Evolutionary conservation across 2,329 filamentous ascomycete species (phyloP).

Genomic region (Neonectria coccinea): DNA sequence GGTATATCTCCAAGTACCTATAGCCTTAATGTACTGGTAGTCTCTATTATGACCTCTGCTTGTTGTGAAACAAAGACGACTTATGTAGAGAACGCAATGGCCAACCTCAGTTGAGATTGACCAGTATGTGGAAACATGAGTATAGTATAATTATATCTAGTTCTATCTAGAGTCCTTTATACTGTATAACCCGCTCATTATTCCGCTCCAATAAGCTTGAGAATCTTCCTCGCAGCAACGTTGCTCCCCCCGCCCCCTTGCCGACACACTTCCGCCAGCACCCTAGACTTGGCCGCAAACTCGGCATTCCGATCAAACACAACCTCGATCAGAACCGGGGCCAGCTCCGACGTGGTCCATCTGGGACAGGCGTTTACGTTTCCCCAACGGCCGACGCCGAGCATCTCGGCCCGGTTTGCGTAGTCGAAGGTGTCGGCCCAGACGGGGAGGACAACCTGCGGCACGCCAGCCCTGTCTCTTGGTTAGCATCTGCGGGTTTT

Average conservation of each 20-base stretch:
- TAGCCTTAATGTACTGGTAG: no score
- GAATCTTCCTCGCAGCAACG: background rate
- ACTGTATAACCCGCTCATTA: background rate
- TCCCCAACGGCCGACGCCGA: slow-evolving; percentile 25
- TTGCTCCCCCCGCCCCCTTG: background rate
- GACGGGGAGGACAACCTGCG: slow-evolving; percentile 22
- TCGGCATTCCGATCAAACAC: slow-evolving; percentile 1
- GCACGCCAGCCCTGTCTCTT: slow-evolving; percentile 18
- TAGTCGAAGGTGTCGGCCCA: slow-evolving; percentile 31
- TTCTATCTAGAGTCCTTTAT: background rate
- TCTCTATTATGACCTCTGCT: no score
- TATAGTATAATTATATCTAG: background rate
- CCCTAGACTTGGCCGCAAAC: background rate
- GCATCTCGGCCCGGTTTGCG: slow-evolving; percentile 20
- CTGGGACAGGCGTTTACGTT: slow-evolving; percentile 12
- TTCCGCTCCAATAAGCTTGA: background rate
- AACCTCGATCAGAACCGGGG: slow-evolving; percentile 9
- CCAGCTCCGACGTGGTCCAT: slow-evolving; percentile 18
- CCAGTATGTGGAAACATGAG: background rate
- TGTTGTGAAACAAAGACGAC: no score
- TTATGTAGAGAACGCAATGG: no score
- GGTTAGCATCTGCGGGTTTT: background rate
- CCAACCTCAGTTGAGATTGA: background rate
- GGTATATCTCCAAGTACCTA: no score
- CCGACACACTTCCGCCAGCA: background rate